Conservation (phyloP, 257 asterid species). For the Forsythia viridissima region DNA sequence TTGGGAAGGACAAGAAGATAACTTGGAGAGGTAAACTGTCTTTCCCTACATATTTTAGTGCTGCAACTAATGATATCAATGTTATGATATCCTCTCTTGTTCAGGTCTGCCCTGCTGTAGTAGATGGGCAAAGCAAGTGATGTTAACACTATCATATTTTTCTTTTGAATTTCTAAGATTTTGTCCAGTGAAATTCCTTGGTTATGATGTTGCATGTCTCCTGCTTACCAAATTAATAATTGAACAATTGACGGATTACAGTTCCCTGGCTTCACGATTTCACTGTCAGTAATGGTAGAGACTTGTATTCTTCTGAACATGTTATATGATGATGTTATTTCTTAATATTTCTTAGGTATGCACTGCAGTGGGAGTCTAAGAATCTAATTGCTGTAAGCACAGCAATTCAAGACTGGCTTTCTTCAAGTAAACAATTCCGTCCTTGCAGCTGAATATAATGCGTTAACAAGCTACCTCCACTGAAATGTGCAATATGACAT, state of each 20-base stretch:
- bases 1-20: conserved; percentile 76
- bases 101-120: not conserved
- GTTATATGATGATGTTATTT: conserved; percentile 13
- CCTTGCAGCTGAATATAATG: conserved; percentile 19
- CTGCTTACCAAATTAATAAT: conserved; percentile 1
- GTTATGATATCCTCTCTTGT: conserved; percentile 9
- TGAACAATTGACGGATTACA: not conserved
- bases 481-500: conserved; percentile 23
- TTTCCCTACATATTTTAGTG: conserved; percentile 10
- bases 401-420: conserved; percentile 95
- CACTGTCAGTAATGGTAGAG: not conserved
- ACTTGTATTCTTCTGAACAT: conserved; percentile 15
- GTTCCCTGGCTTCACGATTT: conserved; percentile 2
- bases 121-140: not conserved
- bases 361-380: conserved; percentile 91
- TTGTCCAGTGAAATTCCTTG: conserved; percentile 4
- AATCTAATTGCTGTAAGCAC: conserved; percentile 84
- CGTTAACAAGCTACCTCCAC: conserved; percentile 5
- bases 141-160: not conserved
- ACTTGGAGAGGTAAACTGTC: conserved; percentile 71
- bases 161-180: not conserved
- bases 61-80: conserved; percentile 5
- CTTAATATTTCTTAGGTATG: conserved; percentile 59
- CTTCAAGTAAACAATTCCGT: conserved; percentile 69
- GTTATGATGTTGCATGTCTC: conserved; percentile 5